Percentiles rank a stretch among this genome's conserved stretches.
phyloP scores from a whole-genome alignment of 2,329 filamentous ascomycete species.

The Neonectria faginata region DNA sequence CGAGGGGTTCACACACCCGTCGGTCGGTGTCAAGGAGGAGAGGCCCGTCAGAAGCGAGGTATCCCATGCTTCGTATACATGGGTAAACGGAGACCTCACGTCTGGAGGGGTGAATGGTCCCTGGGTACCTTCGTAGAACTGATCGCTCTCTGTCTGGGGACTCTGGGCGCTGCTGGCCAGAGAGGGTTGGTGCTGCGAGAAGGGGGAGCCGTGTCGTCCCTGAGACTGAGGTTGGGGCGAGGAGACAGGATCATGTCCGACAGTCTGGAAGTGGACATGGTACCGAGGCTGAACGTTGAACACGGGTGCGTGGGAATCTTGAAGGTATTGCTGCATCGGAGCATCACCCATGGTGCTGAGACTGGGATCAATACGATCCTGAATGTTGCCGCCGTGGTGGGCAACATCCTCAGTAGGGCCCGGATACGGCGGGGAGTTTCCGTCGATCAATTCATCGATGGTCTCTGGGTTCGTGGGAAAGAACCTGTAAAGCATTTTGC shows the following conservation, averaged over 20 bases:
- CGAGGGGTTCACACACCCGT: constrained; percentile 35
- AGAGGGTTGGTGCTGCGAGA: constrained; percentile 36
- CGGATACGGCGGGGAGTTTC: not conserved
- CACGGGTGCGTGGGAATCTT: constrained; percentile 24
- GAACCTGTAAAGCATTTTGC: not conserved
- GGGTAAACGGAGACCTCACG: constrained; percentile 26
- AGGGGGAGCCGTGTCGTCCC: constrained; percentile 33
- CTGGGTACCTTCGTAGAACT: constrained; percentile 29
- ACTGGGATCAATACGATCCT: constrained; percentile 21
- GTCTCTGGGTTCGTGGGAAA: no score
- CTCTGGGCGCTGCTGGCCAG: constrained; percentile 34
- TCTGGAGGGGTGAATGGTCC: constrained; percentile 38
- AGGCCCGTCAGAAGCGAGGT: constrained; percentile 29
- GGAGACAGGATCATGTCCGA: constrained; percentile 18
- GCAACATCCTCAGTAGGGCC: not conserved
- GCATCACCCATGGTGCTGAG: constrained; percentile 1
- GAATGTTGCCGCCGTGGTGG: not conserved
- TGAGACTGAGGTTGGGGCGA: constrained; percentile 16
- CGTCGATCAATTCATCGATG: not conserved
- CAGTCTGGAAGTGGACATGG: constrained; percentile 1
- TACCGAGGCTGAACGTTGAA: not conserved
- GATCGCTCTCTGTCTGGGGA: constrained; percentile 36
- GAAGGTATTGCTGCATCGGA: constrained; percentile 33
- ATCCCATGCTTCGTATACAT: constrained; percentile 21
- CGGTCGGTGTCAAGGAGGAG: constrained; percentile 1